Evolutionary conservation across 2,329 filamentous ascomycete genomes (phyloP), one percentile per base, ranked within the genome.

Genomic region (Colletotrichum filicis): DNA sequence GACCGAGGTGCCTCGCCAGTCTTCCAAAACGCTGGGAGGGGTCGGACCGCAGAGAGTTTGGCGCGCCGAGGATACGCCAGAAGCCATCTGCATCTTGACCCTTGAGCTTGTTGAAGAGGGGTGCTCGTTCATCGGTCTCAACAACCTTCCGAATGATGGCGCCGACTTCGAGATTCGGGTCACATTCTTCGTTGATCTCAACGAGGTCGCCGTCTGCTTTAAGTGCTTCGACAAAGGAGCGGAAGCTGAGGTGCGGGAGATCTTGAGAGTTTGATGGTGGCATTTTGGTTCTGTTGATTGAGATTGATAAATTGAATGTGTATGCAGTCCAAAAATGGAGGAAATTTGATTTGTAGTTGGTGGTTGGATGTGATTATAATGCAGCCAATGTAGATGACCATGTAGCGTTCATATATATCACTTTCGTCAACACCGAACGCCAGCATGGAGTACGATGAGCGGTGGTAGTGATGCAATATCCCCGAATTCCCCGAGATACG

Each of bases 21-120:
- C 86, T 82, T 12, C 84, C 82, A 72, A 83, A 87, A 6, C 77
- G 78, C 16, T 84, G 76, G 3, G 76, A 74, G 1, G 76, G 42
- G 8, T 79, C 76, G 2, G 75, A 79, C 1, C 85, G 77, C 0
- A 88, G 79, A 1, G 80, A 82, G 4, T 77, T 83, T 0, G 86
- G 82, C 0, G 83, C 83, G 26, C 86, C 87, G 5, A 89, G 80
- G 26, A 88, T 87, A 11, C 86, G 80, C 74, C 80, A 88, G 0
- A 89, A 78, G 9, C 87, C 87, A 52, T 86, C 76, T 19, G 42
- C 42, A 37, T 83, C 76, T 5, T 79, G 78, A 1, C 87, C 87
- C 65, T 83, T 86, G 66, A 89, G 68, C 30, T 88, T 89, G 77
- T 88, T 86, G 81, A 89, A 87, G 0, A 89, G 81, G 0, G 87